Evolutionary conservation across 2,329 filamentous ascomycete species (phyloP).

Genomic region (Colletotrichum chrysophilum): DNA sequence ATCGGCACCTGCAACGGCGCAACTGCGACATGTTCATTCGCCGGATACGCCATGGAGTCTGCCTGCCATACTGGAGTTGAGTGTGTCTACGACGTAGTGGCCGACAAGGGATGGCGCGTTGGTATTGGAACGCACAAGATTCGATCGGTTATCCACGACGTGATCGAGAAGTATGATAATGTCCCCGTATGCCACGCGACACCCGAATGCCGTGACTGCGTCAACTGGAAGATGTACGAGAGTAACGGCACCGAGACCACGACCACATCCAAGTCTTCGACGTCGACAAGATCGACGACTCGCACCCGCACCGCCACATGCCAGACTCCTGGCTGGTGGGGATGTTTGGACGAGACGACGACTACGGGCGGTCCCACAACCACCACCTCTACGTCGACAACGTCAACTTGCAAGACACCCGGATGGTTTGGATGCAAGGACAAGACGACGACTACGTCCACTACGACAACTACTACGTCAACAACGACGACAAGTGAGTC

Average conservation of each 20-base stretch:
- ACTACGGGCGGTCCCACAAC: conserved; percentile 44
- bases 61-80: conserved; percentile 89
- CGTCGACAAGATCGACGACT: conserved; percentile 60
- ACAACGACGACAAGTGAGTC: conserved; percentile 29
- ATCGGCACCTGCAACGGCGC: conserved; percentile 93
- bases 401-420: conserved; percentile 64
- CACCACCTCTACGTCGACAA: conserved; percentile 51
- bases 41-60: conserved; percentile 91
- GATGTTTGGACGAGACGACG: conserved; percentile 72
- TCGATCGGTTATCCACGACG: conserved; percentile 83
- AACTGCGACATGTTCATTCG: conserved; percentile 87
- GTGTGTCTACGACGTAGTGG: conserved; percentile 92
- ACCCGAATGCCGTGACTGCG: conserved; percentile 85
- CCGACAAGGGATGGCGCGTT: conserved; percentile 89
- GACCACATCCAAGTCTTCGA: conserved; percentile 62
- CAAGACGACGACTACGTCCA: conserved; percentile 39
- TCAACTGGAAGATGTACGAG: conserved; percentile 92
- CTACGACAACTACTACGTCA: conserved; percentile 28
- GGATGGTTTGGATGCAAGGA: conserved; percentile 74
- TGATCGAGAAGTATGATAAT: conserved; percentile 81
- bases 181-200: conserved; percentile 81
- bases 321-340: conserved; percentile 93
- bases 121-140: conserved; percentile 93
- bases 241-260: conserved; percentile 86
- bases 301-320: conserved; percentile 82